phyloP scores from a whole-genome alignment of 1,284 basidiomycete species.

The Mrakiaceae sp. region DNA sequence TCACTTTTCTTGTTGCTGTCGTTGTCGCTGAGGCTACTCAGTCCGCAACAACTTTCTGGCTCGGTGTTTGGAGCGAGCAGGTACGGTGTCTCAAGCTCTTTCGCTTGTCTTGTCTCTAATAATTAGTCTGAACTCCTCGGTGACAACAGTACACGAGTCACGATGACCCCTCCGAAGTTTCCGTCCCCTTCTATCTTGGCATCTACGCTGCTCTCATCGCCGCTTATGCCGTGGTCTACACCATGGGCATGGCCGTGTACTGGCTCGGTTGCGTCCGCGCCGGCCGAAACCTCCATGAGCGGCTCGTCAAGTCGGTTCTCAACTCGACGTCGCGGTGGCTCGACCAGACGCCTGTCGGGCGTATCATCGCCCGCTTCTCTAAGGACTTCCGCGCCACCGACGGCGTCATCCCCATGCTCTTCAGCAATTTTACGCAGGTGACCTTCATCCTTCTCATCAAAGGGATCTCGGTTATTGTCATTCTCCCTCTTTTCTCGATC shows the following conservation, averaged over 20 bases:
- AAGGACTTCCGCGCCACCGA: slow-evolving; percentile 41
- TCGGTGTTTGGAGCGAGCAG: slow-evolving; percentile 30
- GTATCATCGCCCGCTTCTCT: slow-evolving; percentile 47
- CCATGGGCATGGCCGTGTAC: slow-evolving; percentile 32
- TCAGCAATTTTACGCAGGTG: slow-evolving; percentile 23
- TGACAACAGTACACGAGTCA: slow-evolving; percentile 43
- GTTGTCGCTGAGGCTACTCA: slow-evolving; percentile 26
- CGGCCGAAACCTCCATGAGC: slow-evolving; percentile 46
- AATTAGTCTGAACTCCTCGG: slow-evolving; percentile 35
- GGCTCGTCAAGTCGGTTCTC: slow-evolving; percentile 40
- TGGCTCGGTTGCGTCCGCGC: slow-evolving; percentile 42
- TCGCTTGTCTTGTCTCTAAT: too few relatives aligned
- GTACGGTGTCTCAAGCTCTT: too few relatives aligned
- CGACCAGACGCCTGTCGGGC: slow-evolving; percentile 41
- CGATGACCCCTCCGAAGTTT: slow-evolving; percentile 24
- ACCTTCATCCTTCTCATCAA: slow-evolving; percentile 33
- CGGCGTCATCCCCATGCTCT: slow-evolving; percentile 16
- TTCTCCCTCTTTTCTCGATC: slow-evolving; percentile 39
- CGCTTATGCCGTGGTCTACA: slow-evolving; percentile 29
- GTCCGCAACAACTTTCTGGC: slow-evolving; percentile 44
- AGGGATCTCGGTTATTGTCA: slow-evolving; percentile 38
- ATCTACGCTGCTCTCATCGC: slow-evolving; percentile 39
- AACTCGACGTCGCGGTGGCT: slow-evolving; percentile 3
- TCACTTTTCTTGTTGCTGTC: slow-evolving; percentile 27
- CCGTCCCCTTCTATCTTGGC: slow-evolving; percentile 38